Evolutionary conservation across 257 asterid species (phyloP).

Genomic region (Rhazya stricta): DNA sequence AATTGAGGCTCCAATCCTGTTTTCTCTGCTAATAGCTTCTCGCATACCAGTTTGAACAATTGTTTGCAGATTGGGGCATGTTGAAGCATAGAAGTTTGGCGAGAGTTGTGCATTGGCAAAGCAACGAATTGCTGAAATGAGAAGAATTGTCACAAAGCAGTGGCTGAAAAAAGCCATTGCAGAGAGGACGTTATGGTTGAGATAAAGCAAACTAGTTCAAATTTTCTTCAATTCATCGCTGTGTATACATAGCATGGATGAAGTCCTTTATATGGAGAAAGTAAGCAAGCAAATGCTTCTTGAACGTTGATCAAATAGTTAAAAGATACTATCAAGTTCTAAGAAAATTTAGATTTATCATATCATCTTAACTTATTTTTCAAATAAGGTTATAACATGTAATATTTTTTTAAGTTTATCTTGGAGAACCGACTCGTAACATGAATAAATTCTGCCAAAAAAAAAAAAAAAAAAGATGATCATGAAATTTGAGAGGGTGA

Average conservation of each 20-base stretch:
- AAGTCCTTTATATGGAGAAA: constrained; percentile 9
- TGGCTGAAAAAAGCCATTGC: constrained; percentile 25
- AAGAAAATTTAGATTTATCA: no score
- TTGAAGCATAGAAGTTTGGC: constrained; percentile 33
- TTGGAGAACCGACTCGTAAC: no score
- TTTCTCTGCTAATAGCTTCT: constrained; percentile 39
- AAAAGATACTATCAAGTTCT: no score
- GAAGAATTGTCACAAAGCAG: constrained; percentile 10
- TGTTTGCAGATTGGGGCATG: constrained; percentile 39
- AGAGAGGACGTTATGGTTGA: background rate
- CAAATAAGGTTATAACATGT: no score
- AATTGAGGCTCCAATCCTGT: constrained; percentile 47
- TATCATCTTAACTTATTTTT: no score
- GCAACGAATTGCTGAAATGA: constrained; percentile 15
- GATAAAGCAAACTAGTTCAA: background rate
- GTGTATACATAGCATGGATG: background rate
- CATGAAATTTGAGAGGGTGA: background rate
- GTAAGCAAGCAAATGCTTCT: no score
- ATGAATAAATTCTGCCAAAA: no score
- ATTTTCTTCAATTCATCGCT: background rate
- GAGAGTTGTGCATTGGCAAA: constrained; percentile 46
- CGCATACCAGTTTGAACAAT: constrained; percentile 39
- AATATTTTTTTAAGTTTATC: no score
- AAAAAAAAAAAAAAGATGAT: background rate
- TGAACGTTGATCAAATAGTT: no score